These are phyloP conservation scores for Tetracladium setigerum DNA, from an alignment of 495 filamentous ascomycete species.

Conservation along the genomic window DNA sequence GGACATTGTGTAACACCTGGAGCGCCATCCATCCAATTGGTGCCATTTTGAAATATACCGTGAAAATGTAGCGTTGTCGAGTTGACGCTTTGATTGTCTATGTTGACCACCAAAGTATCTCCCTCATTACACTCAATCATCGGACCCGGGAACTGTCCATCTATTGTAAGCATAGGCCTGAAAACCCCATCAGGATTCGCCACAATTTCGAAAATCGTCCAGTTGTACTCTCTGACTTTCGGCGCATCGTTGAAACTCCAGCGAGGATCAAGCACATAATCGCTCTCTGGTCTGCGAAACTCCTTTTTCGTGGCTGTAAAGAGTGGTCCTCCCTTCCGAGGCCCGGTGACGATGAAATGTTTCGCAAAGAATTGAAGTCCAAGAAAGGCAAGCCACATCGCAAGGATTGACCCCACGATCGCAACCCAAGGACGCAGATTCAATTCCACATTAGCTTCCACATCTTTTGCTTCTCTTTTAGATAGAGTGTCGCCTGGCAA, in stretches of 20 bases:
- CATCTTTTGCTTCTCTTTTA: not conserved
- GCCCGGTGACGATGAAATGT: conserved; percentile 11
- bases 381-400: conserved; percentile 6
- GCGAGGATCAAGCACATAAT: conserved; percentile 33
- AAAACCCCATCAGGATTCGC: conserved; percentile 46
- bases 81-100: conserved; percentile 36
- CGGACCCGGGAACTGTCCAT: conserved; percentile 49
- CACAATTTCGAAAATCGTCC: conserved; percentile 39
- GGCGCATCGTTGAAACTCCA: conserved; percentile 37
- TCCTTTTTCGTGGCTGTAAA: conserved; percentile 35
- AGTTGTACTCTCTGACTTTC: conserved; percentile 38
- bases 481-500: conserved; percentile 9
- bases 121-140: conserved; percentile 42
- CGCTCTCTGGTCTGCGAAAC: conserved; percentile 21
- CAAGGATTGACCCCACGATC: conserved; percentile 9
- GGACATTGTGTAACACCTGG: conserved; percentile 60
- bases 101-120: conserved; percentile 38
- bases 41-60: conserved; percentile 55
- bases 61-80: conserved; percentile 55
- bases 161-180: conserved; percentile 43
- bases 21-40: conserved; percentile 56
- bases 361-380: conserved; percentile 11
- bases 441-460: conserved; percentile 17
- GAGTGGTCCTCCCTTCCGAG: conserved; percentile 25
- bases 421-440: conserved; percentile 22